Conservation (phyloP, 2,329 filamentous ascomycete species). For the Nemania sp. region DNA sequence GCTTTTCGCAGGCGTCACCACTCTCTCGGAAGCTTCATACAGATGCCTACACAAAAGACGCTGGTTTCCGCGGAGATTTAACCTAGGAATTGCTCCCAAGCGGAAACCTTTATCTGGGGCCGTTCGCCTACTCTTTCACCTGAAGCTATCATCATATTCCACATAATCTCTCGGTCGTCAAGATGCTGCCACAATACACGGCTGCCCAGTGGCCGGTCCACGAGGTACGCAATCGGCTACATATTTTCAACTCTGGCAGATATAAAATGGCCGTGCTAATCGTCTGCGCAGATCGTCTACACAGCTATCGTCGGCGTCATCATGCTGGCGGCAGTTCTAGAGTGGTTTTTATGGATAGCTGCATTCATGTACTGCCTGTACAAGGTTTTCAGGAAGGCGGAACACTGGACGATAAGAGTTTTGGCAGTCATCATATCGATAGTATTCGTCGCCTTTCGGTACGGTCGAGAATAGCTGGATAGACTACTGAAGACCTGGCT, state of each 20-base stretch:
- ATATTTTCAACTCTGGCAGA: background rate
- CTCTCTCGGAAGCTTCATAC: slow-evolving; percentile 20
- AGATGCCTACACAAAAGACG: slow-evolving; percentile 36
- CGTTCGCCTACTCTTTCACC: slow-evolving; percentile 4
- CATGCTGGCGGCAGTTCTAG: slow-evolving; percentile 82
- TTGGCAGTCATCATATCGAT: slow-evolving; percentile 77
- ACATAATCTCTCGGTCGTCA: slow-evolving; percentile 23
- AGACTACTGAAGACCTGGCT: slow-evolving; percentile 5
- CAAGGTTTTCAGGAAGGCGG: slow-evolving; percentile 88
- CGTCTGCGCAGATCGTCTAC: slow-evolving; percentile 72
- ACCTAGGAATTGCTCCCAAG: slow-evolving; percentile 18
- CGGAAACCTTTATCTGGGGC: slow-evolving; percentile 21
- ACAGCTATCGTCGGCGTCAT: slow-evolving; percentile 78
- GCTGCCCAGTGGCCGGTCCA: slow-evolving; percentile 55
- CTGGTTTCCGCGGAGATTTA: slow-evolving; percentile 23
- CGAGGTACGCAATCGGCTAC: slow-evolving; percentile 46
- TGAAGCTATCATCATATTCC: slow-evolving; percentile 10
- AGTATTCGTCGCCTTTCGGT: slow-evolving; percentile 78
- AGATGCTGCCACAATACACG: slow-evolving; percentile 49
- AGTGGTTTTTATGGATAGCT: slow-evolving; percentile 95
- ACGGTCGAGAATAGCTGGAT: slow-evolving; percentile 32
- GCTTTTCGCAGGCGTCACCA: slow-evolving; percentile 17
- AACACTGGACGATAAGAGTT: slow-evolving; percentile 80
- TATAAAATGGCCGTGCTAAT: slow-evolving; percentile 25
- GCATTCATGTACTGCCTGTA: slow-evolving; percentile 89